Evolutionary conservation across 148 eudicot species (phyloP).

Genomic region (Chenopodium berlandieri): DNA sequence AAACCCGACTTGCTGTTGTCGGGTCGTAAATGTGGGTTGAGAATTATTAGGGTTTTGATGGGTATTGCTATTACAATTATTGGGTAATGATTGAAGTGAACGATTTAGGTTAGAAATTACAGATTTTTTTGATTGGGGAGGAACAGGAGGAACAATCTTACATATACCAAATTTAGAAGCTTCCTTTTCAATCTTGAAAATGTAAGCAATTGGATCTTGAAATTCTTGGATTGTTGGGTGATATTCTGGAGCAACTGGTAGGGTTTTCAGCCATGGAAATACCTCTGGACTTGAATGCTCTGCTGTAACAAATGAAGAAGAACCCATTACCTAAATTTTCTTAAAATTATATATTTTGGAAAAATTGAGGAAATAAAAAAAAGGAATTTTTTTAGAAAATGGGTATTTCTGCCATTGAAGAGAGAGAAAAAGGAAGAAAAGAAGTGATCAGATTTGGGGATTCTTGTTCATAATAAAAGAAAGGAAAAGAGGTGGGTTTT

Average conservation of each 20-base stretch:
- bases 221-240: slow-evolving; percentile 88
- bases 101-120: slow-evolving; percentile 42
- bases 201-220: slow-evolving; percentile 91
- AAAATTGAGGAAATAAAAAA: neutral
- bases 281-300: slow-evolving; percentile 57
- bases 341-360: neutral
- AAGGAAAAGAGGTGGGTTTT: neutral
- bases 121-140: slow-evolving; percentile 51
- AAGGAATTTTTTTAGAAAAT: neutral
- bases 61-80: no score
- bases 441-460: slow-evolving; percentile 37
- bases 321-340: slow-evolving; percentile 15
- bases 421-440: slow-evolving; percentile 10
- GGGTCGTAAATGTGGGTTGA: slow-evolving; percentile 63
- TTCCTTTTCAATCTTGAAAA: slow-evolving; percentile 84
- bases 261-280: slow-evolving; percentile 76
- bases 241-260: slow-evolving; percentile 92
- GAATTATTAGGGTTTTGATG: slow-evolving; percentile 41
- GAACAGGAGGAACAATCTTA: slow-evolving; percentile 86
- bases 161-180: slow-evolving; percentile 89
- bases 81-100: slow-evolving; percentile 9
- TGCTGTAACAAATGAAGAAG: slow-evolving; percentile 27
- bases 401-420: slow-evolving; percentile 19
- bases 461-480: slow-evolving; percentile 20
- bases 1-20: slow-evolving; percentile 93